Percentiles rank a stretch among this genome's conserved stretches.
These are phyloP conservation scores for Dendrobium officinale DNA, from an alignment of 106 monocot genomes.

Conservation along the genomic window DNA sequence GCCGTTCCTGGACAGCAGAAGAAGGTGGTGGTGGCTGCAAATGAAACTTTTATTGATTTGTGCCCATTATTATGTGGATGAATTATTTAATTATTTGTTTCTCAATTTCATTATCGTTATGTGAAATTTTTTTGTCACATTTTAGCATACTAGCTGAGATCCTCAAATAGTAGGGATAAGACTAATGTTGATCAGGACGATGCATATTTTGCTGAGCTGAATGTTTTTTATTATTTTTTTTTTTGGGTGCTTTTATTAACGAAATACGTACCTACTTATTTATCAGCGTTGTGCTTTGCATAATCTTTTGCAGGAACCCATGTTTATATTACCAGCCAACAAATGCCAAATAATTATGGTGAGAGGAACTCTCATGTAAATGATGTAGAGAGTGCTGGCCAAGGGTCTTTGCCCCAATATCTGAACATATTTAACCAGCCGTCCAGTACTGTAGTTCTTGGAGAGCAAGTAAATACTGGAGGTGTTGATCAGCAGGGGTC, in stretches of 20 bases:
- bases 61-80: too few relatives aligned
- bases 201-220: not conserved
- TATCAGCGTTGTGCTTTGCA: not conserved
- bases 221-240: not conserved
- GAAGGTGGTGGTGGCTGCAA: too few relatives aligned
- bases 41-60: too few relatives aligned
- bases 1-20: too few relatives aligned
- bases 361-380: slow-evolving; percentile 1
- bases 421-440: not conserved
- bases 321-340: not conserved
- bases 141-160: not conserved
- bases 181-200: not conserved
- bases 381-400: slow-evolving; percentile 8
- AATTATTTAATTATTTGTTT: too few relatives aligned
- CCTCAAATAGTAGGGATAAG: not conserved
- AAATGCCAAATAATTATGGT: too few relatives aligned
- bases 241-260: not conserved
- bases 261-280: not conserved
- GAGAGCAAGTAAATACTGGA: not conserved
- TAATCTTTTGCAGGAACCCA: not conserved
- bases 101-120: not conserved
- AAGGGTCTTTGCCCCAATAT: slow-evolving; percentile 5
- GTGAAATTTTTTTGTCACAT: not conserved
- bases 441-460: not conserved
- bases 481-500: not conserved